Conservation (phyloP, 1,284 basidiomycete genomes). For the Macrocystidia cucumis region DNA sequence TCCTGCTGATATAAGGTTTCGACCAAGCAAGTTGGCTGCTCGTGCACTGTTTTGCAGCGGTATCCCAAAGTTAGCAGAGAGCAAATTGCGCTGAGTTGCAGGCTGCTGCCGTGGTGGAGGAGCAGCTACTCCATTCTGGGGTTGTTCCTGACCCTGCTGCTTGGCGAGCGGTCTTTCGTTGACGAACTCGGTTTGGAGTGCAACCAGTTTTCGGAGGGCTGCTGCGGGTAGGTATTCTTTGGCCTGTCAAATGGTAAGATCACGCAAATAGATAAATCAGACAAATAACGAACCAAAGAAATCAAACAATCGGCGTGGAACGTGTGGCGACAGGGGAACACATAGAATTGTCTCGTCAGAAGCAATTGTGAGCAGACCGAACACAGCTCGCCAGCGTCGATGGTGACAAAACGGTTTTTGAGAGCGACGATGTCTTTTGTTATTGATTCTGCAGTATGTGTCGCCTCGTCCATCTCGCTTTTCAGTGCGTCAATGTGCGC, state of each 20-base stretch:
- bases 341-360: slow-evolving; percentile 90
- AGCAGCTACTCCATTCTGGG: slow-evolving; percentile 8
- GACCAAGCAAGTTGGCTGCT: slow-evolving; percentile 60
- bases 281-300: slow-evolving; percentile 58
- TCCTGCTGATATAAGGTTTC: slow-evolving; percentile 81
- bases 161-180: slow-evolving; percentile 29
- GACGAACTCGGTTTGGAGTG: slow-evolving; percentile 77
- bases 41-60: slow-evolving; percentile 52
- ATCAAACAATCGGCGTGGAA: slow-evolving; percentile 97
- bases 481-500: slow-evolving; percentile 88
- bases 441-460: slow-evolving; percentile 87
- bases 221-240: slow-evolving; percentile 84
- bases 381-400: slow-evolving; percentile 86
- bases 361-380: slow-evolving; percentile 73
- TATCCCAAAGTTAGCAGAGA: slow-evolving; percentile 64
- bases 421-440: slow-evolving; percentile 86
- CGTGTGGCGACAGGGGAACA: slow-evolving; percentile 95
- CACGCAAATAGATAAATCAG: slow-evolving; percentile 6
- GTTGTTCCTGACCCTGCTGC: slow-evolving; percentile 21
- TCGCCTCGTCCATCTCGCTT: slow-evolving; percentile 94
- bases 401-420: slow-evolving; percentile 87
- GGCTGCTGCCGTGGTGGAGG: slow-evolving; percentile 32
- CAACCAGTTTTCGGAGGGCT: slow-evolving; percentile 75
- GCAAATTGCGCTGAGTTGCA: slow-evolving; percentile 49
- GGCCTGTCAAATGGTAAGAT: slow-evolving; percentile 42